Evolutionary conservation across 495 filamentous ascomycete genomes (phyloP).

Genomic region (Pyronema omphalodes): DNA sequence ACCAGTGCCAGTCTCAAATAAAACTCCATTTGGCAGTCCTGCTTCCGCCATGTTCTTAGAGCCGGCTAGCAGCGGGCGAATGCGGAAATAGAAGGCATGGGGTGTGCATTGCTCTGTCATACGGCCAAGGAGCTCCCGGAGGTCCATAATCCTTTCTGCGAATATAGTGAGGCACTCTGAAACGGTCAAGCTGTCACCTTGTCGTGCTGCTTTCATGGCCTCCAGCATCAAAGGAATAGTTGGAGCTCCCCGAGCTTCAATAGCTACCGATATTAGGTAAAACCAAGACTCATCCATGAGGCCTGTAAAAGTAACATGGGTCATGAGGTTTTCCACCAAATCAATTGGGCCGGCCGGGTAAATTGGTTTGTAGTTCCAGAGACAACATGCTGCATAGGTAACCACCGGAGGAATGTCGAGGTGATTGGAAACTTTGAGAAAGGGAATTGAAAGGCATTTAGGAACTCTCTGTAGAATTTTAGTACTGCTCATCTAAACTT

Average conservation of each 20-base stretch:
- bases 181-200: slow-evolving; percentile 49
- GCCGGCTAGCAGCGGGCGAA: slow-evolving; percentile 85
- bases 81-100: slow-evolving; percentile 79
- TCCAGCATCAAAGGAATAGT: slow-evolving; percentile 72
- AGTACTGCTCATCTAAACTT: neutral
- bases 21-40: slow-evolving; percentile 66
- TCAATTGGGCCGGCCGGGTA: slow-evolving; percentile 65
- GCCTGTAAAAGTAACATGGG: slow-evolving; percentile 81
- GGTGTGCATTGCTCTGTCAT: slow-evolving; percentile 92
- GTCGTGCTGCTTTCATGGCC: slow-evolving; percentile 65
- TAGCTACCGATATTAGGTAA: slow-evolving; percentile 83
- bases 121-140: slow-evolving; percentile 50
- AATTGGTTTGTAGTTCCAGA: slow-evolving; percentile 93
- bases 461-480: slow-evolving; percentile 48
- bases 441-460: slow-evolving; percentile 62
- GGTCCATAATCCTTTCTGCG: slow-evolving; percentile 73
- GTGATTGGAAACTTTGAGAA: slow-evolving; percentile 55
- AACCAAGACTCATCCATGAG: slow-evolving; percentile 97
- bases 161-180: slow-evolving; percentile 55
- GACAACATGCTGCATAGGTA: slow-evolving; percentile 73
- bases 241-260: slow-evolving; percentile 83
- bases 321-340: slow-evolving; percentile 65
- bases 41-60: slow-evolving; percentile 94
- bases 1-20: slow-evolving; percentile 62
- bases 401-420: slow-evolving; percentile 86